Base-by-base conservation (phyloP, 169 alveolate species). In the Plasmodium relictum region DNA sequence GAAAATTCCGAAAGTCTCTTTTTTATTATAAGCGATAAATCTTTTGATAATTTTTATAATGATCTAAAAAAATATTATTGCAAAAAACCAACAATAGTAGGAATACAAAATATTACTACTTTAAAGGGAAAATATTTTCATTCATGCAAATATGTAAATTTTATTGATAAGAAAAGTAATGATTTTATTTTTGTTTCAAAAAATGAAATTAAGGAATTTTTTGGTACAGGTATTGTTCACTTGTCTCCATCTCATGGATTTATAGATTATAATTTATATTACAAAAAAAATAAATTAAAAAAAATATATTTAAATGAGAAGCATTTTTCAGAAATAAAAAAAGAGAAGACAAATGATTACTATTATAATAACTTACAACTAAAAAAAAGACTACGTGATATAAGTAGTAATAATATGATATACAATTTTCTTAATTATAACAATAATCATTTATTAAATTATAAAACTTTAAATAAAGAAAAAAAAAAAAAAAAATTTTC, bases 171-270 rank as follows among this genome's bases (percentile, higher is more conserved):
- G 8, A 61, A 59, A 74, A 70, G 39, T 58, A 86, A 54, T 44
- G n/a, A 58, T 56, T 86, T 86, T 86, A 39, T 72, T 2, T 52
- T 86, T 20, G 65, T 59, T 48, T 24, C 56, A 18, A 45, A 42
- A 24, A 86, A 86, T 16, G 71, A 86, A 71, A 56, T 86, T 12
- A 22, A 71, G 6, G 92, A 86, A 26, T 26, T 48, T 3, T 86
- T 86, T 41, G 92, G 92, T 6, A 50, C 92, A 45, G 92, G 92
- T 6, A 86, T 86, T 61, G 92, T 86, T 14, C 92, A 86, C 39
- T 54, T 86, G 2, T 74, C 92, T 5, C 92, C 92, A 12, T 45
- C 92, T 4, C 92, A 86, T 7, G 92, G 92, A 10, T 86, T 86
- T 86, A 61, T 68, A 0, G 92, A 86, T 39, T 86, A 58, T 24